These are phyloP conservation scores for Polygonum maritimum DNA, from an alignment of 148 eudicot genomes.

Conservation along the genomic window DNA sequence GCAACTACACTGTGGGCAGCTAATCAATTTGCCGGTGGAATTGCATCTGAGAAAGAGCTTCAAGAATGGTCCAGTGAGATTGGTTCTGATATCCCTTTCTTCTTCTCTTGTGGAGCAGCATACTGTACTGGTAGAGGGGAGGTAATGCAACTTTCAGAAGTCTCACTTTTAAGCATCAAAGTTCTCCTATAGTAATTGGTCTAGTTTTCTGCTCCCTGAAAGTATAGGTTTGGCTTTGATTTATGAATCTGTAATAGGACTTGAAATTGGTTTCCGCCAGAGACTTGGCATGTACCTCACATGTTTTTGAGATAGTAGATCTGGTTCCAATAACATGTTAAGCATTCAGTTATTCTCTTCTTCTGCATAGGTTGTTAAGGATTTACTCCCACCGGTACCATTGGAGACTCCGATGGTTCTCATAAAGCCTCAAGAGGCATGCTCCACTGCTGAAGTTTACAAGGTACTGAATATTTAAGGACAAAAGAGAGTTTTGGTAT, in stretches of 20 bases:
- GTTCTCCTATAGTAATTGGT: neutral
- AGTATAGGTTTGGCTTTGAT: neutral
- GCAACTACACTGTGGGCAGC: slow-evolving; percentile 99
- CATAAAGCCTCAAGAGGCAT: slow-evolving; percentile 85
- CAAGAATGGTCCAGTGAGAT: slow-evolving; percentile 96
- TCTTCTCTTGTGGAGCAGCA: slow-evolving; percentile 90
- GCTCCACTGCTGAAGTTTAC: slow-evolving; percentile 93
- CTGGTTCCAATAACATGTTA: neutral
- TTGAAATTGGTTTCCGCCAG: neutral
- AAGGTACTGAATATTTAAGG: slow-evolving; percentile 36
- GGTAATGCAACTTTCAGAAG: slow-evolving; percentile 23
- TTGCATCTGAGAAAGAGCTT: slow-evolving; percentile 80
- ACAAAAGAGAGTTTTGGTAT: neutral
- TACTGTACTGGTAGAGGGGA: slow-evolving; percentile 98
- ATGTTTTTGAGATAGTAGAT: neutral
- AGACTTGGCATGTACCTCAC: neutral
- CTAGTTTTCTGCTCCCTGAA: neutral
- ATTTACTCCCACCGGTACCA: slow-evolving; percentile 67
- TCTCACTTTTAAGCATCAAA: neutral
- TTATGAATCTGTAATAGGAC: neutral
- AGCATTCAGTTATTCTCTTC: neutral
- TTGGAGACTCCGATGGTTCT: slow-evolving; percentile 79
- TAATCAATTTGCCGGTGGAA: slow-evolving; percentile 78
- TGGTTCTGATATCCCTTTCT: slow-evolving; percentile 96
- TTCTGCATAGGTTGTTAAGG: slow-evolving; percentile 50